Percentiles rank a stretch among this genome's conserved stretches.
These are phyloP conservation scores for Cryoendolithus antarcticus DNA, from an alignment of 2,329 filamentous ascomycete genomes.

Conservation along the genomic window DNA sequence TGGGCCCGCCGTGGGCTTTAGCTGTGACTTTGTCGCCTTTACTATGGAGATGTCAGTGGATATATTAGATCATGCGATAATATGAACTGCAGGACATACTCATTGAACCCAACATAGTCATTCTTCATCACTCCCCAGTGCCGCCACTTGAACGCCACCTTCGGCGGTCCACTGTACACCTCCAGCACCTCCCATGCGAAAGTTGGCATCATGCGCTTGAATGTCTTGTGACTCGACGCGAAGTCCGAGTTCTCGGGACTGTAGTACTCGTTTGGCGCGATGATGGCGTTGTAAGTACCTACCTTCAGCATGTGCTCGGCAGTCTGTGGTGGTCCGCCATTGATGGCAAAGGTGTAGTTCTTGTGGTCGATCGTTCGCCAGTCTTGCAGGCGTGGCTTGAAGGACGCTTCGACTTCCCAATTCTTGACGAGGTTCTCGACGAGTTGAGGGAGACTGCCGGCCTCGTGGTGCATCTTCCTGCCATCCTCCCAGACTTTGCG, in stretches of 20 bases:
- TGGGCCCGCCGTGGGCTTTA: slow-evolving; percentile 47
- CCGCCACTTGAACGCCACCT: slow-evolving; percentile 52
- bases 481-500: slow-evolving; percentile 46
- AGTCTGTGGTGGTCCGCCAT: slow-evolving; percentile 44
- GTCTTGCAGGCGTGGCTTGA: slow-evolving; percentile 48
- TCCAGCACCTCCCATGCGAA: slow-evolving; percentile 62
- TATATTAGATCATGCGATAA: not conserved
- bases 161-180: slow-evolving; percentile 53
- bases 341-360: slow-evolving; percentile 52
- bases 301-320: slow-evolving; percentile 54
- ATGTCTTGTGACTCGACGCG: slow-evolving; percentile 53
- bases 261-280: slow-evolving; percentile 52
- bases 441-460: slow-evolving; percentile 45
- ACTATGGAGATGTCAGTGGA: slow-evolving; percentile 27
- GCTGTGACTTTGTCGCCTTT: slow-evolving; percentile 50
- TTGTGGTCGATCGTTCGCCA: slow-evolving; percentile 53
- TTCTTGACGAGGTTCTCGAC: slow-evolving; percentile 62
- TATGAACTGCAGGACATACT: slow-evolving; percentile 32
- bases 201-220: slow-evolving; percentile 61
- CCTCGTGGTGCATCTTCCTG: slow-evolving; percentile 43
- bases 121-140: slow-evolving; percentile 58
- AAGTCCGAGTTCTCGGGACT: slow-evolving; percentile 50
- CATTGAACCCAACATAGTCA: slow-evolving; percentile 53
- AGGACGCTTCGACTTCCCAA: slow-evolving; percentile 60
- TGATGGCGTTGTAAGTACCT: slow-evolving; percentile 58